A percentile compares a stretch with the other conserved stretches of the same genome.
These are phyloP conservation scores for Populus alba DNA, from an alignment of 345 rosid species.

Conservation along the genomic window DNA sequence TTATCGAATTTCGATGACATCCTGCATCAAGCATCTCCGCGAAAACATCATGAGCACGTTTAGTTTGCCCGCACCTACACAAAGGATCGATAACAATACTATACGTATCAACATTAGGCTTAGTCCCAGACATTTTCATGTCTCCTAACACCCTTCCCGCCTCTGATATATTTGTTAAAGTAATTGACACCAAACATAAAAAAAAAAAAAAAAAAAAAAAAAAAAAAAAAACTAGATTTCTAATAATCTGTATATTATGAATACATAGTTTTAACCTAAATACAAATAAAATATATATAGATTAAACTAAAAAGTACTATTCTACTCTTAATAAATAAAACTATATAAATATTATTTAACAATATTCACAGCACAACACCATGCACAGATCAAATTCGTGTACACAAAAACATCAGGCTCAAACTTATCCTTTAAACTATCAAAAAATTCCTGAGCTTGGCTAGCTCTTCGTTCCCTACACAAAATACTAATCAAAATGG, in stretches of 20 bases:
- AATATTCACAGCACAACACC: constrained; percentile 82
- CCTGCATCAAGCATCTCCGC: constrained; percentile 83
- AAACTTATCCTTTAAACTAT: constrained; percentile 54
- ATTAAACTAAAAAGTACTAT: too few species aligned
- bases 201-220: too few species aligned
- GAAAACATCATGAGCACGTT: constrained; percentile 80
- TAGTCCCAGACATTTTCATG: constrained; percentile 65
- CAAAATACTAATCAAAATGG: constrained; percentile 60
- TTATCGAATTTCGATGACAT: constrained; percentile 59
- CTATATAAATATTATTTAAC: too few species aligned
- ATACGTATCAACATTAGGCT: constrained; percentile 80
- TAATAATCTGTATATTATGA: too few species aligned
- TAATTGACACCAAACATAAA: too few species aligned
- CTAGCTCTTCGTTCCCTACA: constrained; percentile 65
- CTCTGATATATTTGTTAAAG: constrained; percentile 49
- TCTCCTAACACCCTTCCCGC: constrained; percentile 75
- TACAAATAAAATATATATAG: too few species aligned
- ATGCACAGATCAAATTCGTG: constrained; percentile 74
- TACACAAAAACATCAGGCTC: constrained; percentile 72
- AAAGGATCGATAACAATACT: constrained; percentile 76
- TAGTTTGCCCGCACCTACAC: constrained; percentile 76
- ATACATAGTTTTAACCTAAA: too few species aligned
- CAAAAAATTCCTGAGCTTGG: constrained; percentile 81
- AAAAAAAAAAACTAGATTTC: too few species aligned
- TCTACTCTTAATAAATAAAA: too few species aligned